phyloP scores from a whole-genome alignment of 1,284 basidiomycete species.

The Pholiota adiposa region DNA sequence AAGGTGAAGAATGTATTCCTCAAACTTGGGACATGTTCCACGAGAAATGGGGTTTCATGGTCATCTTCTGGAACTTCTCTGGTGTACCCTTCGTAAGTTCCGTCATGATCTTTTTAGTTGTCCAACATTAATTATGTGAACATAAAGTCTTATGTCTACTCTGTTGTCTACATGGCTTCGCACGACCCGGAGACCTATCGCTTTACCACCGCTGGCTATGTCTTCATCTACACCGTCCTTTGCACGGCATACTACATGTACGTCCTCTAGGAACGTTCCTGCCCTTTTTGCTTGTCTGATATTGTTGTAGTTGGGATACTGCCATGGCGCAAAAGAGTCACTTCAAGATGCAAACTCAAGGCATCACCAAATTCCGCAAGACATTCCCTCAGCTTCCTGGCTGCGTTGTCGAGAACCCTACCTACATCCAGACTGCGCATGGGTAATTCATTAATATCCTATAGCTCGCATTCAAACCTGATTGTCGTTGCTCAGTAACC shows the following conservation, averaged over 20 bases:
- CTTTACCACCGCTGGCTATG: conserved; percentile 80
- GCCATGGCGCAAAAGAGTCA: conserved; percentile 97
- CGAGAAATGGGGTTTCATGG: conserved; percentile 95
- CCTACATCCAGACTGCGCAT: conserved; percentile 92
- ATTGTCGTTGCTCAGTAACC: conserved; percentile 54
- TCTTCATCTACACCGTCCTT: conserved; percentile 76
- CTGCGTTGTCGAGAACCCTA: conserved; percentile 86
- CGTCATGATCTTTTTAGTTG: conserved; percentile 25
- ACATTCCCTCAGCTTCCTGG: conserved; percentile 96
- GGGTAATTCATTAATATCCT: conserved; percentile 54
- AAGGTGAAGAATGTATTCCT: conserved; percentile 97
- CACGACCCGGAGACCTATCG: conserved; percentile 88
- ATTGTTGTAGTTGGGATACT: conserved; percentile 77
- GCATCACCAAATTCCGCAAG: conserved; percentile 83
- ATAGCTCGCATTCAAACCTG: not conserved
- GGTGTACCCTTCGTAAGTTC: conserved; percentile 82
- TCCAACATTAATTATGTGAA: conserved; percentile 3
- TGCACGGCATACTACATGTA: conserved; percentile 87
- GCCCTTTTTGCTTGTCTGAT: conserved; percentile 12
- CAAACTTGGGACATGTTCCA: conserved; percentile 99
- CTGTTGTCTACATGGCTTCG: conserved; percentile 97
- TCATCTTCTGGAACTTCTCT: conserved; percentile 98
- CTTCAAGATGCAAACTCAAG: conserved; percentile 97
- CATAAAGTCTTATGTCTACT: conserved; percentile 91
- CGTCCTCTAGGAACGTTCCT: too few species aligned